These are phyloP conservation scores for Asterophora parasitica DNA, from an alignment of 768 basidiomycete species.

Conservation along the genomic window DNA sequence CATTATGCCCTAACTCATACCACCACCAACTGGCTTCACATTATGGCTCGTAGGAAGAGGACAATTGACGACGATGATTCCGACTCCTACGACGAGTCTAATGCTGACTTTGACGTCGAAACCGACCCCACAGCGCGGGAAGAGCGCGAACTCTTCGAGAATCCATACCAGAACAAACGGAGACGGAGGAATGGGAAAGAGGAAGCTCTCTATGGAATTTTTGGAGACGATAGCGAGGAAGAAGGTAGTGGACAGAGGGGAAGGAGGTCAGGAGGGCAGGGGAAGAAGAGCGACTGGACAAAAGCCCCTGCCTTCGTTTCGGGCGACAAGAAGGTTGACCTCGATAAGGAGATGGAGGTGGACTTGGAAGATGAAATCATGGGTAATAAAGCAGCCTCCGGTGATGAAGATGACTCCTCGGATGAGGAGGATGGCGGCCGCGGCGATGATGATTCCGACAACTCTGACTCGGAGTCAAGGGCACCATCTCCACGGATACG, in stretches of 20 bases:
- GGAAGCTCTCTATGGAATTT: slow-evolving; percentile 72
- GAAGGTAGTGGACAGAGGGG: slow-evolving; percentile 34
- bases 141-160: slow-evolving; percentile 71
- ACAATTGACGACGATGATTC: slow-evolving; percentile 67
- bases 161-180: slow-evolving; percentile 71
- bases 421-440: slow-evolving; percentile 32
- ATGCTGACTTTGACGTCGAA: slow-evolving; percentile 40
- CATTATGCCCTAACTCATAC: slow-evolving; percentile 1
- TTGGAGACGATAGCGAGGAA: slow-evolving; percentile 67
- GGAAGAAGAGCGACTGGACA: slow-evolving; percentile 60
- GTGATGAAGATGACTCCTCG: slow-evolving; percentile 22
- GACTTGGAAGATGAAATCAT: slow-evolving; percentile 26
- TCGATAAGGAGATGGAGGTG: slow-evolving; percentile 33
- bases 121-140: slow-evolving; percentile 62
- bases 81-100: slow-evolving; percentile 59
- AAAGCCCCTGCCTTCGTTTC: slow-evolving; percentile 75
- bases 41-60: slow-evolving; percentile 76
- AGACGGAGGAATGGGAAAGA: slow-evolving; percentile 64
- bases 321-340: slow-evolving; percentile 46
- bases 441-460: slow-evolving; percentile 36
- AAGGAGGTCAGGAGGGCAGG: slow-evolving; percentile 21
- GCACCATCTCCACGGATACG: slow-evolving; percentile 53
- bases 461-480: slow-evolving; percentile 37
- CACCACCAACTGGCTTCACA: background rate
- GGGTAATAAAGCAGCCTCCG: slow-evolving; percentile 14